A percentile compares a stretch with the other conserved stretches of the same genome.
Conservation (phyloP, 1,284 basidiomycete genomes). For the Pseudozyma pruni region DNA sequence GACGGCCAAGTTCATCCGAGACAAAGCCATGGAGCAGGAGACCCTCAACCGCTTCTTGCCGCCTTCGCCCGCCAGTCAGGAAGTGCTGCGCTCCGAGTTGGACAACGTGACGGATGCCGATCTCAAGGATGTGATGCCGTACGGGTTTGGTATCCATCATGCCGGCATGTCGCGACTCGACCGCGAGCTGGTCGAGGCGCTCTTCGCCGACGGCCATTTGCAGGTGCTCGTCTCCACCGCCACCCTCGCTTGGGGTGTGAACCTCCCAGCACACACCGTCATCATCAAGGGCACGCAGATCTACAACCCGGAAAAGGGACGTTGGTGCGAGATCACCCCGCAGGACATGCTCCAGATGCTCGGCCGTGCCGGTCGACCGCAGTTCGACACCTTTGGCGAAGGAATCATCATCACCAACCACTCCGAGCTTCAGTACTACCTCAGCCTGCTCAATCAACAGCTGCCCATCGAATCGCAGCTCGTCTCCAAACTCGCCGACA, state of each 20-base stretch:
- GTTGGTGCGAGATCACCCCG: constrained; percentile 93
- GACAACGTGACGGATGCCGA: constrained; percentile 85
- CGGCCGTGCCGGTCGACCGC: constrained; percentile 94
- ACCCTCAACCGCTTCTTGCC: constrained; percentile 90
- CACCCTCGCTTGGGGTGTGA: constrained; percentile 99
- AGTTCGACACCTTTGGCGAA: constrained; percentile 97
- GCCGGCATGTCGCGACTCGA: constrained; percentile 98
- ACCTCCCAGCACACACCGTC: constrained; percentile 95
- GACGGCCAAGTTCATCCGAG: constrained; percentile 92
- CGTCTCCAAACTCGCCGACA: constrained; percentile 90
- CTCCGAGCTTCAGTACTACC: constrained; percentile 93
- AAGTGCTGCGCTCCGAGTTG: constrained; percentile 73
- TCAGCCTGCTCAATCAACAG: constrained; percentile 66
- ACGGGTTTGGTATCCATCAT: constrained; percentile 97
- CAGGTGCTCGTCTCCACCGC: constrained; percentile 97
- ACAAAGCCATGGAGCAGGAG: constrained; percentile 95
- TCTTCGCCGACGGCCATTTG: constrained; percentile 91
- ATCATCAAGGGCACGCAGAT: constrained; percentile 99
- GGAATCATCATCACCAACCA: constrained; percentile 99
- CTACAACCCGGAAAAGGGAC: constrained; percentile 98
- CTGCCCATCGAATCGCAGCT: constrained; percentile 94
- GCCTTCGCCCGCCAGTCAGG: constrained; percentile 55
- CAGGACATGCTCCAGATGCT: constrained; percentile 99
- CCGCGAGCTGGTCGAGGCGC: constrained; percentile 89
- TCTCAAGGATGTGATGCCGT: constrained; percentile 89